Evolutionary conservation across 2,329 filamentous ascomycete species (phyloP).

Genomic region (Chrysoporthe austroafricana): DNA sequence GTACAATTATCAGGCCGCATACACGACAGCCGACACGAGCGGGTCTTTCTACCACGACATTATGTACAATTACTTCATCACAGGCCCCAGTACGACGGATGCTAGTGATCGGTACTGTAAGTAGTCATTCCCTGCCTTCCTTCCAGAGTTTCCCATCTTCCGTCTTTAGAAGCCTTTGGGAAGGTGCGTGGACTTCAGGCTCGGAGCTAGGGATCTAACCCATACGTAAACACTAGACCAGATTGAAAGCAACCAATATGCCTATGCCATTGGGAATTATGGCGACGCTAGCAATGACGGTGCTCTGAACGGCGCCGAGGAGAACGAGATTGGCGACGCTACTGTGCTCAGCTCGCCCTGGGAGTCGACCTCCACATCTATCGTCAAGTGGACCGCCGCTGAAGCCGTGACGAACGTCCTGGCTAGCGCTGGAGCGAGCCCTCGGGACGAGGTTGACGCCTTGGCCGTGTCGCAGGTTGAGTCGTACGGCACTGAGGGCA

Average conservation of each 20-base stretch:
- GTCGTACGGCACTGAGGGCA: conserved; percentile 32
- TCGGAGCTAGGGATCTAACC: background rate
- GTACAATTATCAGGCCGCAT: conserved; percentile 49
- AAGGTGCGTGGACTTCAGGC: too few relatives aligned
- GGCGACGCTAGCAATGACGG: conserved; percentile 38
- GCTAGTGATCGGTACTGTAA: conserved; percentile 43
- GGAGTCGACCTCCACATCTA: conserved; percentile 29
- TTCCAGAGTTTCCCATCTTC: background rate
- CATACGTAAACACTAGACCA: conserved; percentile 34
- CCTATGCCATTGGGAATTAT: conserved; percentile 46
- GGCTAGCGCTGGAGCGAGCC: conserved; percentile 42
- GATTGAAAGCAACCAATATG: conserved; percentile 45
- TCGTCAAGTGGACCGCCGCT: conserved; percentile 38
- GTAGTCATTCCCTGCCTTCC: background rate
- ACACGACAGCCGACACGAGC: conserved; percentile 35
- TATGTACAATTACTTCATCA: conserved; percentile 50
- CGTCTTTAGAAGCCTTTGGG: background rate
- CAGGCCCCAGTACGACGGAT: conserved; percentile 44
- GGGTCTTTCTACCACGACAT: conserved; percentile 39
- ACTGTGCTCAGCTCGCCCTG: conserved; percentile 30
- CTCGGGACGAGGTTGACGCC: conserved; percentile 35
- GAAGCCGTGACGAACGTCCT: conserved; percentile 42
- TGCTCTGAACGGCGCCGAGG: conserved; percentile 28
- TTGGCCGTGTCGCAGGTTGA: conserved; percentile 34
- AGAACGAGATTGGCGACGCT: conserved; percentile 26